Evolutionary conservation across 2,329 filamentous ascomycete species (phyloP), one percentile per base, ranked within the genome.

Genomic region (Neurospora sp.): DNA sequence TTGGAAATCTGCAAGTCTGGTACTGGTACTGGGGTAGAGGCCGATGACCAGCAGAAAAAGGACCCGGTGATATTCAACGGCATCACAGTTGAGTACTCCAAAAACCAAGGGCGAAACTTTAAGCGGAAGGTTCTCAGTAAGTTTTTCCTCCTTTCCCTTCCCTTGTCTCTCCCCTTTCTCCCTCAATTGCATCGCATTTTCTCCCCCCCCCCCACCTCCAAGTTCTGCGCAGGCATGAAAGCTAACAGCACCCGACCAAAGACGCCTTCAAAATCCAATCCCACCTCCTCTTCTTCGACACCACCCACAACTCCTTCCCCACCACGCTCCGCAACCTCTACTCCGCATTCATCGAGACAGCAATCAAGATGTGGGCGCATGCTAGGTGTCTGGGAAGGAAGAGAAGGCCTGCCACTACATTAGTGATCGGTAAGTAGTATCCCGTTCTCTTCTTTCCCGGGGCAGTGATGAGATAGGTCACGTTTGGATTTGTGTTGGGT

Each of bases 221-320:
- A 19, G 19, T 19, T 19, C 19, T 19, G 19, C 19, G 19, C 19
- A 19, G 19, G 19, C 19, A 19, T 19, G 19, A 19, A 19, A 19
- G 19, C 19, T 19, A 19, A 19, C 19, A 19, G 19, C 1, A 19
- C 19, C 19, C 19, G 19, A 19, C 19, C 19, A 19, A 28, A 88
- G 85, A 85, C 75, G 81, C 89, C 3, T 93, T 98, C 83, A 94
- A 93, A 78, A 89, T 96, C 68, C 93, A 97, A 78, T 90, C 93
- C 68, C 91, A 96, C 75, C 83, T 88, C 67, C 94, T 96, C 89
- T 91, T 93, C 78, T 90, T 92, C 75, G 93, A 96, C 78, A 92
- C 91, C 4, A 80, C 84, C 3, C 90, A 95, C 82, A 98, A 98
- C 81, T 87, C 89, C 3, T 78, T 86, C 8, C 74, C 78, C 4